Evolutionary conservation across 192 early-diverging fungal species (phyloP).

Genomic region (Coemansia sp.): DNA sequence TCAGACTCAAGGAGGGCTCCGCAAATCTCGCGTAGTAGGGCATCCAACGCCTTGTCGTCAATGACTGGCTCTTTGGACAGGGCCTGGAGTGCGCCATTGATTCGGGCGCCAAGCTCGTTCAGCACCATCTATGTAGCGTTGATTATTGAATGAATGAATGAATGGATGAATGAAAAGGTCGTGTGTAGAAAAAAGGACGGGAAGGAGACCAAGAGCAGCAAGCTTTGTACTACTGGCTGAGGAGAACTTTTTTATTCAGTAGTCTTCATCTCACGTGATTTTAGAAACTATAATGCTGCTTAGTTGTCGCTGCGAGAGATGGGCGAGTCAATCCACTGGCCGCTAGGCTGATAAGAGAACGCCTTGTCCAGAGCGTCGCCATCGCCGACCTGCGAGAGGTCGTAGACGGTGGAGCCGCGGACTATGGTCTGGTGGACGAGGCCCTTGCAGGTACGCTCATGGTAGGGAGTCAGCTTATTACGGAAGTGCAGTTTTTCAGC

Average conservation of each 20-base stretch:
- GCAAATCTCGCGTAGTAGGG: slow-evolving; percentile 81
- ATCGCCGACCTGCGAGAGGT: slow-evolving; percentile 10
- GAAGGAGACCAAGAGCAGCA: neutral
- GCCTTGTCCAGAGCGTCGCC: slow-evolving; percentile 20
- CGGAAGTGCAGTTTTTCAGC: slow-evolving; percentile 73
- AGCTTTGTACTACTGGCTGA: neutral
- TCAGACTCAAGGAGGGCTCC: slow-evolving; percentile 86
- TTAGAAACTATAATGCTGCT: neutral
- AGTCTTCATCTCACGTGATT: slow-evolving; percentile 10
- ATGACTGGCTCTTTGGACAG: slow-evolving; percentile 83
- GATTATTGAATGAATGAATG: slow-evolving; percentile 8
- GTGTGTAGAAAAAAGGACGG: neutral
- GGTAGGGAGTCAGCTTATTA: slow-evolving; percentile 78
- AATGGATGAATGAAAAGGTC: no score
- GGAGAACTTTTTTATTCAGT: no score
- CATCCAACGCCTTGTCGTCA: slow-evolving; percentile 84
- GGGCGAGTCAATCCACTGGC: slow-evolving; percentile 47
- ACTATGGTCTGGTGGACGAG: slow-evolving; percentile 70
- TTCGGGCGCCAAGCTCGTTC: slow-evolving; percentile 85
- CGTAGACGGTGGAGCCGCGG: slow-evolving; percentile 62
- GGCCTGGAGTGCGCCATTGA: slow-evolving; percentile 77
- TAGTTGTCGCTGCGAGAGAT: slow-evolving; percentile 11
- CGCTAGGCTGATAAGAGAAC: slow-evolving; percentile 36
- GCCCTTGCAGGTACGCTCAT: slow-evolving; percentile 60
- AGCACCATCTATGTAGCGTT: slow-evolving; percentile 64